Percentiles rank a stretch among this genome's conserved stretches.
phyloP scores from a whole-genome alignment of 768 basidiomycete genomes.

The Pisolithus sp. region DNA sequence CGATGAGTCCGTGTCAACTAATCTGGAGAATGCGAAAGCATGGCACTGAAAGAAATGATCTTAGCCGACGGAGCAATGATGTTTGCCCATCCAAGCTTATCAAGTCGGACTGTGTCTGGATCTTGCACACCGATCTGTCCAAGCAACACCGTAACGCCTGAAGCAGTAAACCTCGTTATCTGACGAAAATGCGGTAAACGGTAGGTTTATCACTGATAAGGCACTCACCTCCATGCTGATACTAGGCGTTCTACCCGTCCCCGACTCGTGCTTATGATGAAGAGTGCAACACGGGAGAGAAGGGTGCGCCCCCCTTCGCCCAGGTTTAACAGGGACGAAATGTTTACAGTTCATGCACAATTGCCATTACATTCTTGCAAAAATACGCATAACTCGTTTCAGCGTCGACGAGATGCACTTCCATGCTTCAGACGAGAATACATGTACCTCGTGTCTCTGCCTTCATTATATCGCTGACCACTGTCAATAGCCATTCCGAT shows the following conservation, averaged over 20 bases:
- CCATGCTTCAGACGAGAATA: no score
- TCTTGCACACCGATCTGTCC: conserved; percentile 51
- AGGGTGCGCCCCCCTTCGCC: no score
- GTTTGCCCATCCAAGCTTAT: conserved; percentile 94
- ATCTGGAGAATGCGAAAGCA: neutral
- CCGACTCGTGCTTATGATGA: conserved; percentile 97
- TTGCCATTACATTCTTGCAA: no score
- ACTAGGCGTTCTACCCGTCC: conserved; percentile 92
- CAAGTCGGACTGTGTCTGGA: conserved; percentile 60
- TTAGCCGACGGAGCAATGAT: conserved; percentile 90
- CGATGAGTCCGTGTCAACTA: neutral
- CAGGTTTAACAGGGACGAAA: no score
- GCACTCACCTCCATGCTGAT: conserved; percentile 88
- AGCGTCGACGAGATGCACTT: no score
- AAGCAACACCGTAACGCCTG: conserved; percentile 75
- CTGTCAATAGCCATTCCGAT: no score
- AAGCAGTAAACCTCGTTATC: conserved; percentile 83
- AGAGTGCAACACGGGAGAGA: conserved; percentile 69
- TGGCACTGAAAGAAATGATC: conserved; percentile 86
- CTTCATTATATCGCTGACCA: no score
- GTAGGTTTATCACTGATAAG: neutral
- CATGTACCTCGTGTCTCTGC: no score
- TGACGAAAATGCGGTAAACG: conserved; percentile 20
- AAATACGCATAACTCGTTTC: no score
- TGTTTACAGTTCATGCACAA: no score